phyloP scores from a whole-genome alignment of 371 early-diverging fungal genomes.

The Zopfochytrium polystomum region DNA sequence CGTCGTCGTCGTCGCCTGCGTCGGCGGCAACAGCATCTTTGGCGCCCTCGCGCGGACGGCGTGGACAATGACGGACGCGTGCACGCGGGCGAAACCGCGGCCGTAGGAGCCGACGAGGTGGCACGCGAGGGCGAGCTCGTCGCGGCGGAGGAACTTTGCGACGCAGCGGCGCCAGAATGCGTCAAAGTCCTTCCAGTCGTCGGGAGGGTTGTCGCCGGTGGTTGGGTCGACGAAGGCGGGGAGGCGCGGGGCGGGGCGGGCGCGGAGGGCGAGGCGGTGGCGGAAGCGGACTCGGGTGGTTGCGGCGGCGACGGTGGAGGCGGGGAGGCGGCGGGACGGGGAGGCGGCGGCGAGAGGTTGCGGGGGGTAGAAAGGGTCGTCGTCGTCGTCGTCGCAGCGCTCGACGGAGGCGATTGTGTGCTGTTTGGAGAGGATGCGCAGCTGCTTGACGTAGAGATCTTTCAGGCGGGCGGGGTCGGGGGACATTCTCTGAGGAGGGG shows the following conservation, averaged over 20 bases:
- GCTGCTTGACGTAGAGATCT: slow-evolving; percentile 1
- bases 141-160: background rate
- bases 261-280: background rate
- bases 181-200: background rate
- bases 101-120: background rate
- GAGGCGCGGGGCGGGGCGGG: background rate
- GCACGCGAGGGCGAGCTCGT: background rate
- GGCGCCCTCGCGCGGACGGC: background rate
- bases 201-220: background rate
- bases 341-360: too few relatives aligned
- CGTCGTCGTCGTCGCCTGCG: slow-evolving; percentile 1
- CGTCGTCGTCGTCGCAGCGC: background rate
- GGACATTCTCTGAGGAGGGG: background rate
- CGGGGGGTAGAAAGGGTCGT: background rate
- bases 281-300: background rate
- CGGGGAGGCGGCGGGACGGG: too few relatives aligned
- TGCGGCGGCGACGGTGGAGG: background rate
- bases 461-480: too few relatives aligned
- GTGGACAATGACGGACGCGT: slow-evolving; percentile 1
- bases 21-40: background rate
- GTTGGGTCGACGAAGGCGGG: background rate
- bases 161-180: background rate
- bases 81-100: background rate
- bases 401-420: background rate
- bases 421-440: background rate